phyloP scores from a whole-genome alignment of 371 early-diverging fungal genomes.

The Rhizopus arrhizus region DNA sequence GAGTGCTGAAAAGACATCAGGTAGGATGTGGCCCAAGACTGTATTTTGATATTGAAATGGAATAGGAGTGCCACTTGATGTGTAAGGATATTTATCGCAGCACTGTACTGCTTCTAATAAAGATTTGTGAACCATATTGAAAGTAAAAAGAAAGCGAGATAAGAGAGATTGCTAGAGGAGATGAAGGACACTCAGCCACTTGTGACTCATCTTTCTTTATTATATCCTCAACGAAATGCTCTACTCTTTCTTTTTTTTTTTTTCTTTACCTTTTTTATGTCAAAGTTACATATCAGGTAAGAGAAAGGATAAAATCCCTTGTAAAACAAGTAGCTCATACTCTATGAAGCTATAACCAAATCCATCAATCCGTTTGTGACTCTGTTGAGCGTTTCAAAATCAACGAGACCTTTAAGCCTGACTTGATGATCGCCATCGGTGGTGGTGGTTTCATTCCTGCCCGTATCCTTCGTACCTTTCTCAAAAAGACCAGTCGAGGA shows the following conservation, averaged over 20 bases:
- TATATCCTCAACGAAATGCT: too few species aligned
- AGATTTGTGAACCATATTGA: not conserved
- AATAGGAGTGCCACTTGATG: not conserved
- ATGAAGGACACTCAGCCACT: not conserved
- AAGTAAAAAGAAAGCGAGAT: not conserved
- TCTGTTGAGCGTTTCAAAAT: slow-evolving; percentile 60
- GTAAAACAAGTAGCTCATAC: not conserved
- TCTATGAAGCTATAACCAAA: slow-evolving; percentile 66
- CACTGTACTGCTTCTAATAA: slow-evolving; percentile 36
- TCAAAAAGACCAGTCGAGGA: slow-evolving; percentile 66
- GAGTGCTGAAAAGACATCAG: slow-evolving; percentile 27
- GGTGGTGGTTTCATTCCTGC: slow-evolving; percentile 80
- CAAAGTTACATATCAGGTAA: slow-evolving; percentile 47
- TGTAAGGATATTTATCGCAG: slow-evolving; percentile 53
- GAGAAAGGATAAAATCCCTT: not conserved
- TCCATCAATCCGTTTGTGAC: slow-evolving; percentile 64
- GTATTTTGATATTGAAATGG: slow-evolving; percentile 16
- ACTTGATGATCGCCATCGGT: slow-evolving; percentile 65
- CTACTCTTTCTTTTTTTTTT: not conserved
- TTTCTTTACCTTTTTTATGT: slow-evolving; percentile 29
- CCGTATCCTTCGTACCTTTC: slow-evolving; percentile 73
- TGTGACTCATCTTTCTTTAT: too few species aligned
- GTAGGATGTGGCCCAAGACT: slow-evolving; percentile 48
- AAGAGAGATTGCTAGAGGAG: not conserved
- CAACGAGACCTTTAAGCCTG: slow-evolving; percentile 67